phyloP scores from a whole-genome alignment of 108 stramenopile genomes.

The Skeletonema grethae region DNA sequence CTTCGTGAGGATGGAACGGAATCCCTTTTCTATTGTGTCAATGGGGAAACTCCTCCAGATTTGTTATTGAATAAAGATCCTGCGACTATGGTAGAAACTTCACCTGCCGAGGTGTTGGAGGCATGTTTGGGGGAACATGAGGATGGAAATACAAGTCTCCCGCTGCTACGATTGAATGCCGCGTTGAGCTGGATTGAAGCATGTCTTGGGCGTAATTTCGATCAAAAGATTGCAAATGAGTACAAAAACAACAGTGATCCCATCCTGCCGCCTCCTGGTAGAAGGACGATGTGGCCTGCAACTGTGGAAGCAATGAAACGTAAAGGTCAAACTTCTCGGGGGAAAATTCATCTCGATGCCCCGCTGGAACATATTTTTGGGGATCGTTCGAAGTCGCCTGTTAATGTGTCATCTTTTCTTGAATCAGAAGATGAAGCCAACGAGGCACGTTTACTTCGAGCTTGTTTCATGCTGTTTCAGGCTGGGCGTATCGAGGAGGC shows the following conservation, averaged over 20 bases:
- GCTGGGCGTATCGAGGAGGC: constrained; percentile 63
- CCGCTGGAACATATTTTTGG: constrained; percentile 30
- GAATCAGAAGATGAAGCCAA: constrained; percentile 28
- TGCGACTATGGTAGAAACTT: constrained; percentile 29
- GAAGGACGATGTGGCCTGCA: constrained; percentile 46
- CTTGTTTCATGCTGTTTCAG: constrained; percentile 57
- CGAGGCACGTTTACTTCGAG: constrained; percentile 54
- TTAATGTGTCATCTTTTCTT: constrained; percentile 22
- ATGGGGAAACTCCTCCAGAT: constrained; percentile 30
- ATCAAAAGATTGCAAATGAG: constrained; percentile 11
- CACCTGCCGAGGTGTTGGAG: constrained; percentile 53
- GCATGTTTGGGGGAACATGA: constrained; percentile 21
- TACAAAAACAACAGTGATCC: constrained; percentile 33
- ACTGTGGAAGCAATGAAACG: constrained; percentile 25
- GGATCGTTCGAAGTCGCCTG: constrained; percentile 1
- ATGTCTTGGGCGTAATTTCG: constrained; percentile 54
- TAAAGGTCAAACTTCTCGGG: constrained; percentile 8
- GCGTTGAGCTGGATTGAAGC: constrained; percentile 65
- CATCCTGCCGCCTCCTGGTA: constrained; percentile 31
- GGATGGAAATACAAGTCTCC: constrained; percentile 16
- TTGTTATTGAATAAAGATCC: constrained; percentile 46
- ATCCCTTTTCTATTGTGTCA: constrained; percentile 54
- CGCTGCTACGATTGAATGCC: constrained; percentile 48
- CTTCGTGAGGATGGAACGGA: constrained; percentile 54
- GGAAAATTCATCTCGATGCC: constrained; percentile 48